Evolutionary conservation across 1,284 basidiomycete genomes (phyloP), one percentile per base, ranked within the genome.

Genomic region (Microbotryum lychnidis-dioicae): DNA sequence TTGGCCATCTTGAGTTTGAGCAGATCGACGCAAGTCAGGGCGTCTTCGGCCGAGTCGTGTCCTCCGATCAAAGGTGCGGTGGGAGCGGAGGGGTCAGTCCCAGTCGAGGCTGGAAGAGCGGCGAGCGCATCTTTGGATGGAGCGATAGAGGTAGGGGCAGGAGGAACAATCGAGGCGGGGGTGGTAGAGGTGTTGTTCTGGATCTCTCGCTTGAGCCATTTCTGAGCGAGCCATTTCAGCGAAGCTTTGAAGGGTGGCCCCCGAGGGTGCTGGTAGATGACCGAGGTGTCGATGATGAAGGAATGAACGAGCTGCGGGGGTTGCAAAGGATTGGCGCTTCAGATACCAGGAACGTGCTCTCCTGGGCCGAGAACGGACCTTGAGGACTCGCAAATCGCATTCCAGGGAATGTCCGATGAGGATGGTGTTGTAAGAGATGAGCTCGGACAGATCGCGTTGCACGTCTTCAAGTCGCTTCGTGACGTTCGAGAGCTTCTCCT

Each of bases 361-460:
- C 9, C 31, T 31, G n/a, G 50, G 25, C 12, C 5, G 5, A 21
- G 12, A 87, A 62, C 84, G 82, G 48, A 94, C 81, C 69, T 87
- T 87, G 60, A 97, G 81, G 0, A 87, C 87, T 66, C 83, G 83
- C 42, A 96, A 80, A 73, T 96, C 91, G 33, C 87, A 91, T 77
- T 94, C 91, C 54, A 96, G 83, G 3, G 90, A 93, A 74, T 96
- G 92, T 0, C 92, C 92, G n/a, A 96, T 79, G 20, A 96, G 83
- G 70, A 93, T 87, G 2, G 90, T 89, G 0, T 85, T 2, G 79
- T 80, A 66, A 77, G 78, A 72, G 16, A 74, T 59, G 73, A 65
- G 76, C 20, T 83, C 76, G 12, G 76, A 75, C 55, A 90, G 75
- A 50, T 85, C 80, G 0, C 79, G 71, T 74, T 94, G 92, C 4